phyloP scores from a whole-genome alignment of 2,329 filamentous ascomycete genomes.

The Alternaria ethzedia region DNA sequence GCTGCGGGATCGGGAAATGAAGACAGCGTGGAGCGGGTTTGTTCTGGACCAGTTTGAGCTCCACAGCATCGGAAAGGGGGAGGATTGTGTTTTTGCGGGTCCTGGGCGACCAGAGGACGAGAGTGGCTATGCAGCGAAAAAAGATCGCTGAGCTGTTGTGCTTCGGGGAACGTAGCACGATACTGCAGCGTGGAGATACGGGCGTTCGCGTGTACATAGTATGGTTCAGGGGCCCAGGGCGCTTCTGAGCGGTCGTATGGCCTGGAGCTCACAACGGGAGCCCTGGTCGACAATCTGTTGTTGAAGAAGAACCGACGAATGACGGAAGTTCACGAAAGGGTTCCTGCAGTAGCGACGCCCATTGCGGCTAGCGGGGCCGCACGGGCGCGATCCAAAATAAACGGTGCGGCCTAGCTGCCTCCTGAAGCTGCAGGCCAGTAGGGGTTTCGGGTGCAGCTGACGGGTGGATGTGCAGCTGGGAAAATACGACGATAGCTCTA shows the following conservation, averaged over 20 bases:
- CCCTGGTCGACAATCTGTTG: constrained; percentile 27
- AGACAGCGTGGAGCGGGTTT: constrained; percentile 21
- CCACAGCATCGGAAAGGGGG: constrained; percentile 22
- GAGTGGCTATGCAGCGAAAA: not conserved
- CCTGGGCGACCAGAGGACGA: constrained; percentile 3
- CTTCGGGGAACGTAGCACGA: not conserved
- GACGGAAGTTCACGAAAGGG: constrained; percentile 10
- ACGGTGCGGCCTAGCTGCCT: constrained; percentile 26
- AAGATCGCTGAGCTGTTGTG: not conserved
- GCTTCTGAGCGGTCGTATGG: constrained; percentile 23
- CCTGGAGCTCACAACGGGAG: constrained; percentile 12
- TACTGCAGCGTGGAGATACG: not conserved
- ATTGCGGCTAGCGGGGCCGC: constrained; percentile 7
- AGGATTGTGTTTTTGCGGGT: constrained; percentile 13
- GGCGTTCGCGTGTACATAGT: not conserved
- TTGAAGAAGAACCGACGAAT: constrained; percentile 26
- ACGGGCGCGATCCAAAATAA: constrained; percentile 24
- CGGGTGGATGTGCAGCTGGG: constrained; percentile 13
- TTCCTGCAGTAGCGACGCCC: constrained; percentile 30
- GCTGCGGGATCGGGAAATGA: constrained; percentile 42
- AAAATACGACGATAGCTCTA: constrained; percentile 13
- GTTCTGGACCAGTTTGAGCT: constrained; percentile 24
- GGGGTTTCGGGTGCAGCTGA: constrained; percentile 11
- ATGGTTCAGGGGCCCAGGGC: constrained; percentile 31
- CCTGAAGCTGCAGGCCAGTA: constrained; percentile 17